phyloP scores from a whole-genome alignment of 2,329 filamentous ascomycete genomes.

The Penicillium fuscoglaucum region DNA sequence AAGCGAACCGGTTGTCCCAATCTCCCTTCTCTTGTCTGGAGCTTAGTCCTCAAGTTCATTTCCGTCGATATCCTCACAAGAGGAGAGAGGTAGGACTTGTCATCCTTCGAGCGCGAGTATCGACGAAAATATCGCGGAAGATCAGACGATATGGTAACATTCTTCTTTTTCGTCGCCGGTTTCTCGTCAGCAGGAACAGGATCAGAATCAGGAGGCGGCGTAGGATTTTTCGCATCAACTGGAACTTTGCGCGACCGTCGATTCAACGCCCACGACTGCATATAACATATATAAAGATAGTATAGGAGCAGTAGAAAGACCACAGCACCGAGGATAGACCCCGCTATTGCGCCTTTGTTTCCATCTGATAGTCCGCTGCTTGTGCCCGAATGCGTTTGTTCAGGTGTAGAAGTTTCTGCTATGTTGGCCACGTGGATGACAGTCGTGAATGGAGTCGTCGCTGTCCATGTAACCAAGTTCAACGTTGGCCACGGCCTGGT shows the following conservation, averaged over 20 bases:
- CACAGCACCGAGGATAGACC: not conserved
- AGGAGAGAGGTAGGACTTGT: not conserved
- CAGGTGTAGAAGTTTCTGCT: not conserved
- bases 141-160: conserved; percentile 5
- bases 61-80: conserved; percentile 4
- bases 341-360: conserved; percentile 5
- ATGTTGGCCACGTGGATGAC: not conserved
- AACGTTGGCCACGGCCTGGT: not conserved
- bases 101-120: not conserved
- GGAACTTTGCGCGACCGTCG: not conserved
- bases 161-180: not conserved
- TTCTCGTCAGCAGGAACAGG: not conserved
- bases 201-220: not conserved
- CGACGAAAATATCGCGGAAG: not conserved
- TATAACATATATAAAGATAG: not conserved
- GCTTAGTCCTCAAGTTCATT: not conserved
- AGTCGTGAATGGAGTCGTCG: not conserved
- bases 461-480: not conserved
- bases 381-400: not conserved
- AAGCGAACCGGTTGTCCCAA: not conserved
- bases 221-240: not conserved
- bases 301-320: conserved; percentile 2
- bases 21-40: not conserved
- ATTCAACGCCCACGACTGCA: not conserved
- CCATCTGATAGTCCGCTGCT: not conserved